phyloP scores from a whole-genome alignment of 176 grass and related monocot species.

The Avena sativa region DNA sequence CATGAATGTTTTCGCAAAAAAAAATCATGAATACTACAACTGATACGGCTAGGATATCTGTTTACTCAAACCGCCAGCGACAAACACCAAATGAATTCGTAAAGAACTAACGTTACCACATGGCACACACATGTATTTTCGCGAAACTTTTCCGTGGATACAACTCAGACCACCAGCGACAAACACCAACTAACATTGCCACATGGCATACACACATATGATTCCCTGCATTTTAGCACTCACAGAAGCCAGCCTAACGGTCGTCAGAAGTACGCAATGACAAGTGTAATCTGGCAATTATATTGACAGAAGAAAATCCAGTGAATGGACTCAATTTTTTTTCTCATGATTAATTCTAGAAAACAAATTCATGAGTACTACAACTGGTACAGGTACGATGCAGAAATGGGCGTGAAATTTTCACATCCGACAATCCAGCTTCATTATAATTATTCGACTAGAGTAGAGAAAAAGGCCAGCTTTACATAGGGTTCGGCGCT shows the following conservation, averaged over 20 bases:
- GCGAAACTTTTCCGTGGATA: too few species aligned
- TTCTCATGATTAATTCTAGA: not conserved
- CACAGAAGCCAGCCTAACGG: not conserved
- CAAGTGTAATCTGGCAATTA: not conserved
- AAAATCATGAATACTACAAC: not conserved
- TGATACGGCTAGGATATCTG: not conserved
- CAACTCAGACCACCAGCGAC: not conserved
- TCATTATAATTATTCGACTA: not conserved
- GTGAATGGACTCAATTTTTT: not conserved
- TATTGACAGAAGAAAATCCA: not conserved
- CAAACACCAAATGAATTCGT: too few species aligned
- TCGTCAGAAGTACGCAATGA: not conserved
- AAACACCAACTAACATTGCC: not conserved
- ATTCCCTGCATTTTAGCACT: not conserved
- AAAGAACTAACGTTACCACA: too few species aligned
- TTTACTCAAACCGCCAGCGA: too few species aligned
- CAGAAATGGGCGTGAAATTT: not conserved
- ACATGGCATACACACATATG: not conserved
- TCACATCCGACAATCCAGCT: not conserved
- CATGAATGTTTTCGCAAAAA: too few species aligned
- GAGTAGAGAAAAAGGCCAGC: constrained; percentile 25
- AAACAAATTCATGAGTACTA: too few species aligned
- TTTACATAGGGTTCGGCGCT: constrained; percentile 59
- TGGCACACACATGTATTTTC: too few species aligned
- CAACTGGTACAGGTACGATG: too few species aligned